Evolutionary conservation across 2,329 filamentous ascomycete species (phyloP), one percentile per base, ranked within the genome.

Genomic region (Talaromyces amestolkiae): DNA sequence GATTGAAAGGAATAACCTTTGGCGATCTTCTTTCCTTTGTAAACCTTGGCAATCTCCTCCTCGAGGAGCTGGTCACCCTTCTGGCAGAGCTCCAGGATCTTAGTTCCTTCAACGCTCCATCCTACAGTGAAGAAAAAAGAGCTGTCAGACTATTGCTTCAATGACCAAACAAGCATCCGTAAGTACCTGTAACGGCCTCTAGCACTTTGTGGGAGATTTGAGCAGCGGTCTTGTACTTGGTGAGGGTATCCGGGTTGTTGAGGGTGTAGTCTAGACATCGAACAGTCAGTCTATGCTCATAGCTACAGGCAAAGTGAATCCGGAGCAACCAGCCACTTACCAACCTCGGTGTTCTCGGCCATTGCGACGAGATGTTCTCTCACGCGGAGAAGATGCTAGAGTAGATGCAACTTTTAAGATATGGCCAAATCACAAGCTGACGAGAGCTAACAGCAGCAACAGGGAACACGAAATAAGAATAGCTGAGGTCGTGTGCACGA

Each of bases 141-240:
- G 24, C 49, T 41, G 56, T 59, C 39, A 59, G 56, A 33, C 37
- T 19, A 45, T 39, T 22, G n/a, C 2, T 24, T 22, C 10, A 56
- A 37, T 37, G 33, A 37, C 17, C 53, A 11, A 15, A 8, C 17
- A 19, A 56, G 33, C 33, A 37, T 56, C 10, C n/a, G 56, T 37
- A 31, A 31, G n/a, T 45, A 59, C 86, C 85, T 79, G 81, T 79
- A 70, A 99, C 94, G 72, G 90, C 90, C 74, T 93, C 92, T 72
- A 99, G 88, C 72, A 96, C 94, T 84, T 94, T 97, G 80, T 97
- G 92, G 61, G 94, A 95, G 81, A 99, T 98, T 78, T 91, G 86
- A 69, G 91, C 94, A 65, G 95, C 95, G 71, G 91, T 93, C 89
- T 97, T 98, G 87, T 98, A 98, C 86, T 98, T 99, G 82, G 95